Conservation (phyloP, 1,139 yeast species). For the Blastobotrys aristatus region DNA sequence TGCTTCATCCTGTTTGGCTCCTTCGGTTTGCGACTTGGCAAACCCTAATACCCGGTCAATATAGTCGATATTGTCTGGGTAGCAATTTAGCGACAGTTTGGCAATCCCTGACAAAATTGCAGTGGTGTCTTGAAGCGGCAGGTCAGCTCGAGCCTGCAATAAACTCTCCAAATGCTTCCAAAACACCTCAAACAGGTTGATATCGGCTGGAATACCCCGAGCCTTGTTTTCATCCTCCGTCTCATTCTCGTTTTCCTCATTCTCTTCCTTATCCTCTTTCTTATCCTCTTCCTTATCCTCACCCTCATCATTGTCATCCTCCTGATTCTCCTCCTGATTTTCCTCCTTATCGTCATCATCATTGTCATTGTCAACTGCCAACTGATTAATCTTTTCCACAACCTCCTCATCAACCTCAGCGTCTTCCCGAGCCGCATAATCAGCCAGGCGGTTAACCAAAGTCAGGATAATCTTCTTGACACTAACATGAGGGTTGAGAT, state of each 20-base stretch:
- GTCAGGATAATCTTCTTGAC: constrained; percentile 63
- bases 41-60: constrained; percentile 58
- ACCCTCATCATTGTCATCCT: constrained; percentile 7
- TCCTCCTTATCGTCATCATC: neutral
- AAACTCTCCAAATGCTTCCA: constrained; percentile 60
- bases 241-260: constrained; percentile 13
- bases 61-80: constrained; percentile 56
- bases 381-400: neutral
- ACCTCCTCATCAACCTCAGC: constrained; percentile 8
- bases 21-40: constrained; percentile 48
- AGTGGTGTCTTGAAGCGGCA: constrained; percentile 61
- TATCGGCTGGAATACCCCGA: constrained; percentile 15
- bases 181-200: constrained; percentile 51
- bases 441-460: constrained; percentile 68
- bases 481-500: constrained; percentile 65
- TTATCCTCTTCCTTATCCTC: constrained; percentile 8
- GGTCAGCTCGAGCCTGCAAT: constrained; percentile 53
- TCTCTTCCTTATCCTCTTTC: constrained; percentile 17
- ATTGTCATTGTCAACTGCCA: neutral
- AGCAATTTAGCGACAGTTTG: constrained; percentile 60
- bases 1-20: constrained; percentile 22
- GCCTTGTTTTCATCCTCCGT: constrained; percentile 12
- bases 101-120: constrained; percentile 61
- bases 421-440: constrained; percentile 40
- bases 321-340: constrained; percentile 13